Evolutionary conservation across 495 filamentous ascomycete genomes (phyloP), one percentile per base, ranked within the genome.

Genomic region (Penicillium ochrochloron): DNA sequence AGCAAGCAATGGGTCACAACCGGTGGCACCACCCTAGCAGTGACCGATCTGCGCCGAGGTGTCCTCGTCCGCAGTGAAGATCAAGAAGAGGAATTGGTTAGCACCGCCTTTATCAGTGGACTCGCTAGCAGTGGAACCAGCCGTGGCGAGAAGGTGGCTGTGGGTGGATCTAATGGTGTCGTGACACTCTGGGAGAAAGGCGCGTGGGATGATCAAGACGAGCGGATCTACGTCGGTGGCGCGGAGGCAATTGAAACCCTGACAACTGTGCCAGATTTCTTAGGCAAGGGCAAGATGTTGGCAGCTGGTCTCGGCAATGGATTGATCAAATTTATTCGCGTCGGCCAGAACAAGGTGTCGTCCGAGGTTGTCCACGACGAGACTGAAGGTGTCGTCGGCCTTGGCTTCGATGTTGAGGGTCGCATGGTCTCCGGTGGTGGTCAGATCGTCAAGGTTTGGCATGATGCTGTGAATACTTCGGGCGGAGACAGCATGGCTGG

Each of bases 111-210:
- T 73, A 88, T 97, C 25, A 82, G 83, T 8, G 85, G 88, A 2
- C 82, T 94, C 35, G 79, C 86, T 3, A 84, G 86, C 41, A 81
- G 85, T 21, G 87, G 89, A 58, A 80, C 77, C 27, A 85, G 78
- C 60, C 87, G 88, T 27, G 91, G 90, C 3, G 84, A 90, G 67
- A 92, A 96, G 68, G 80, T 96, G 2, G 75, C 93, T 1, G 88
- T 96, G 2, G 95, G 95, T 34, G 90, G 89, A 15, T 86, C 88
- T 12, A 86, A 83, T 10, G 95, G 95, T 17, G 85, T 96, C 6
- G 68, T 97, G 64, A 96, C 94, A 11, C 80, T 97, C 2, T 99
- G 95, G 95, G 93, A 98, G 70, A 90, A 86, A 66, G 95, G 94
- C 1, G 84, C 88, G 1, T 98, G 95, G 94, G 93, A 96, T 68